A percentile compares a stretch with the other conserved stretches of the same genome.
These are phyloP conservation scores for Penicillium sp. DNA, from an alignment of 2,329 filamentous ascomycete species.

Conservation along the genomic window DNA sequence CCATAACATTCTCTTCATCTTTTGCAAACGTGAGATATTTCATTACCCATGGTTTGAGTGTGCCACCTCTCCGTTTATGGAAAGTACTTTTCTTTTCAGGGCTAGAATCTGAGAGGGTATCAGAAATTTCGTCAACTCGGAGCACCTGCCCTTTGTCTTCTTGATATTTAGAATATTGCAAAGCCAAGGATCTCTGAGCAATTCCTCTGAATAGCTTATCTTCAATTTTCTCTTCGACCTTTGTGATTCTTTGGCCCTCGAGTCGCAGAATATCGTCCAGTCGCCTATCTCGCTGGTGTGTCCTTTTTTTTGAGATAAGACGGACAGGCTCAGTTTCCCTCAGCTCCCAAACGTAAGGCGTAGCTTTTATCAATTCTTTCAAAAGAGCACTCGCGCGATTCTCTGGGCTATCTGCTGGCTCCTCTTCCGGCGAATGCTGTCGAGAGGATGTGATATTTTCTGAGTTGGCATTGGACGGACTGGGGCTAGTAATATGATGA, in stretches of 20 bases:
- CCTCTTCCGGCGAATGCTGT: neutral
- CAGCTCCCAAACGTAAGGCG: neutral
- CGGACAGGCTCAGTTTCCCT: neutral
- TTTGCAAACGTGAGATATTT: neutral
- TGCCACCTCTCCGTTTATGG: neutral
- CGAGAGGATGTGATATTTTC: too few species aligned
- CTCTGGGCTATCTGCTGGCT: neutral
- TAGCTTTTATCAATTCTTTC: neutral
- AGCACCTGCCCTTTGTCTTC: neutral
- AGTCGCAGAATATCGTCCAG: neutral
- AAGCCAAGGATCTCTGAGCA: neutral
- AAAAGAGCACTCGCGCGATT: neutral
- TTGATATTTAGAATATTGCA: neutral
- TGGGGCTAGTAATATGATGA: too few species aligned
- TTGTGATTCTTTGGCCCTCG: neutral
- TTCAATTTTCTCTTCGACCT: neutral
- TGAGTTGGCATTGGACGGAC: too few species aligned
- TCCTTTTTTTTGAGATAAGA: neutral
- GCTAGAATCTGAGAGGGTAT: neutral
- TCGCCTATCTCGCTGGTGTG: neutral
- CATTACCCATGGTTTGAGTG: neutral
- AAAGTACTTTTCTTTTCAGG: neutral
- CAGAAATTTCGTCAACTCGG: neutral
- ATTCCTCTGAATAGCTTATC: neutral
- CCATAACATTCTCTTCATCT: neutral